Conservation (phyloP, 768 basidiomycete species). For the Xerocomellus intermedius region DNA sequence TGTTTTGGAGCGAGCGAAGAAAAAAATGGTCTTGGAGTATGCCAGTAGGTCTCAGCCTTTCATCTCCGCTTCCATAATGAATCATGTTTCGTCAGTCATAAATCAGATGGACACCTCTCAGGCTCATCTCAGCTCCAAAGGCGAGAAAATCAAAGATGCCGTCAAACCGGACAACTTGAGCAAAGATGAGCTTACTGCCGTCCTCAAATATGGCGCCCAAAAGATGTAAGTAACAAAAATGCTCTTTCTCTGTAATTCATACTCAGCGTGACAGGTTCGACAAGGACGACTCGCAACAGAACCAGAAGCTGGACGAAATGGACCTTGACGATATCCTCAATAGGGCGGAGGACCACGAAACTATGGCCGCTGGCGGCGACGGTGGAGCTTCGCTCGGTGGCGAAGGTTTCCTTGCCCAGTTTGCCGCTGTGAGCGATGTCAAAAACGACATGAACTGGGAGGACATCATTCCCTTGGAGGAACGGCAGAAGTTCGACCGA, state of each 20-base stretch:
- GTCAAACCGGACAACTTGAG: conserved; percentile 81
- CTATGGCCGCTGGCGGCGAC: conserved; percentile 75
- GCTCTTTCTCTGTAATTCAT: neutral
- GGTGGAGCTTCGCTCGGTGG: conserved; percentile 95
- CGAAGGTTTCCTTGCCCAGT: conserved; percentile 92
- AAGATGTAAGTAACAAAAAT: conserved; percentile 67
- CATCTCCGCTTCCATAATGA: conserved; percentile 12
- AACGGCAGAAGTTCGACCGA: conserved; percentile 78
- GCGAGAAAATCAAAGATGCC: conserved; percentile 58
- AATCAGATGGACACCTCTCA: conserved; percentile 99
- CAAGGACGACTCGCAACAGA: conserved; percentile 91
- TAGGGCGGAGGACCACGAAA: conserved; percentile 96
- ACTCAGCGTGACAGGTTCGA: conserved; percentile 68
- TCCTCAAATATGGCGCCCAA: conserved; percentile 98
- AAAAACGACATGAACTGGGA: conserved; percentile 99
- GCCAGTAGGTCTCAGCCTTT: conserved; percentile 70
- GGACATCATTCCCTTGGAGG: conserved; percentile 95
- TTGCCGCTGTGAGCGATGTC: conserved; percentile 95
- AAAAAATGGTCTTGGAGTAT: conserved; percentile 99
- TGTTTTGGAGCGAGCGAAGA: conserved; percentile 94
- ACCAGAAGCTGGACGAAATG: conserved; percentile 97
- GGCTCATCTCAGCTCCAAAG: conserved; percentile 87
- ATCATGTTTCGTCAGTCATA: conserved; percentile 65
- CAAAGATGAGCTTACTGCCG: conserved; percentile 95
- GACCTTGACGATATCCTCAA: conserved; percentile 98